phyloP scores from a whole-genome alignment of 1,139 yeast species.

The Blastobotrys proliferans region DNA sequence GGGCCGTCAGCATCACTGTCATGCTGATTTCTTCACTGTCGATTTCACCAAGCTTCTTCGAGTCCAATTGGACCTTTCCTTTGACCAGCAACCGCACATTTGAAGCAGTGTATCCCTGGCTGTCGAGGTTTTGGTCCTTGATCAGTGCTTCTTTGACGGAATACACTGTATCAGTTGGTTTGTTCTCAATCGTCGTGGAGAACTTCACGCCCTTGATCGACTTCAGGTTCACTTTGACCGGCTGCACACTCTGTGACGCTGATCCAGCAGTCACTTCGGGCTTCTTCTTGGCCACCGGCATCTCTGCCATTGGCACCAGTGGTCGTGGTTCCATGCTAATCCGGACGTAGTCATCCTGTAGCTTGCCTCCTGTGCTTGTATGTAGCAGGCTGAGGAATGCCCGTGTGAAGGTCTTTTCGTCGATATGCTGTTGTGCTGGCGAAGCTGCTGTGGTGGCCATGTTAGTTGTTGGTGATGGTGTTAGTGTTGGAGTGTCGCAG shows the following conservation, averaged over 20 bases:
- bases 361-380: slow-evolving; percentile 10
- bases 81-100: slow-evolving; percentile 28
- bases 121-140: slow-evolving; percentile 25
- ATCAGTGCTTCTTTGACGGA: slow-evolving; percentile 31
- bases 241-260: slow-evolving; percentile 3
- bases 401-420: slow-evolving; percentile 16
- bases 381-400: slow-evolving; percentile 17
- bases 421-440: slow-evolving; percentile 4
- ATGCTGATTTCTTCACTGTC: slow-evolving; percentile 19
- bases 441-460: background rate
- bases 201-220: slow-evolving; percentile 33
- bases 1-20: slow-evolving; percentile 23
- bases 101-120: slow-evolving; percentile 21
- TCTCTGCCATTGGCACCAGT: slow-evolving; percentile 16
- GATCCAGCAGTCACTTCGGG: background rate
- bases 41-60: slow-evolving; percentile 17
- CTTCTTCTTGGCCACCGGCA: slow-evolving; percentile 21
- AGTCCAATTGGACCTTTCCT: slow-evolving; percentile 31
- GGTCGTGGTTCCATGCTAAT: slow-evolving; percentile 12
- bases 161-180: slow-evolving; percentile 25
- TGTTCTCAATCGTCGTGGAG: slow-evolving; percentile 21
- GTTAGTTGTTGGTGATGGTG: background rate
- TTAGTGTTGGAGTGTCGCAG: too few relatives aligned
- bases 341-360: slow-evolving; percentile 16
- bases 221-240: slow-evolving; percentile 24